Evolutionary conservation across 306 rosid genomes (phyloP), one percentile per base, ranked within the genome.

Genomic region (Neltuma alba): DNA sequence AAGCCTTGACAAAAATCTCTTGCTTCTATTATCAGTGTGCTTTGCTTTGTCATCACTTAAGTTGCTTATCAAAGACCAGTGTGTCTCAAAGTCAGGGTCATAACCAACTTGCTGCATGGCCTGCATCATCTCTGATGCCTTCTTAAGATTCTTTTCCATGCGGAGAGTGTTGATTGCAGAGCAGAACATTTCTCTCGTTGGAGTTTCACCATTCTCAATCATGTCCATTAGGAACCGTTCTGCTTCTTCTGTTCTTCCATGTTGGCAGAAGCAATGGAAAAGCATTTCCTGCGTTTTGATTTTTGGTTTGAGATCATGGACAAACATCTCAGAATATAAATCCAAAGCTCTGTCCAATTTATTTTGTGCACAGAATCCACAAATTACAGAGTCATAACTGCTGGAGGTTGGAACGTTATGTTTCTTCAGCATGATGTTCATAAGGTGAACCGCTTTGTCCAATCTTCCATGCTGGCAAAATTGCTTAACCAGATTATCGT

Each of bases 1-100:
- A 76, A 95, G 97, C 70, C 86, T 88, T 31, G 94, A 81, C 50
- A 95, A 86, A 86, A 95, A 91, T 34, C 98, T 95, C 87, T 79
- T 82, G 83, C 74, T 75, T 20, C 79, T 85, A 75, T 70, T 82
- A 66, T 77, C 80, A 30, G 36, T 44, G 68, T 58, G 75, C 81
- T 89, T 91, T 69, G 70, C 71, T 60, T 77, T 73, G 34, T 67
- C 84, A 58, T 70, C 81, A 70, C 85, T 90, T 38, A 95, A 83
- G 70, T 91, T 88, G 88, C 92, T 91, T 72, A 95, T 84, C 77
- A 92, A 89, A 78, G 99, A 95, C 99, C 98, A 92, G 63, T 95
- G 99, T 44, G 85, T 88, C 72, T 95, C 91, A 75, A 95, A 95
- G 81, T 95, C 98, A 67, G 97, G 97, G 78, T 90, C 88, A 76